Evolutionary conservation across 768 basidiomycete genomes (phyloP).

Genomic region (Pulveroboletus ravenelii): DNA sequence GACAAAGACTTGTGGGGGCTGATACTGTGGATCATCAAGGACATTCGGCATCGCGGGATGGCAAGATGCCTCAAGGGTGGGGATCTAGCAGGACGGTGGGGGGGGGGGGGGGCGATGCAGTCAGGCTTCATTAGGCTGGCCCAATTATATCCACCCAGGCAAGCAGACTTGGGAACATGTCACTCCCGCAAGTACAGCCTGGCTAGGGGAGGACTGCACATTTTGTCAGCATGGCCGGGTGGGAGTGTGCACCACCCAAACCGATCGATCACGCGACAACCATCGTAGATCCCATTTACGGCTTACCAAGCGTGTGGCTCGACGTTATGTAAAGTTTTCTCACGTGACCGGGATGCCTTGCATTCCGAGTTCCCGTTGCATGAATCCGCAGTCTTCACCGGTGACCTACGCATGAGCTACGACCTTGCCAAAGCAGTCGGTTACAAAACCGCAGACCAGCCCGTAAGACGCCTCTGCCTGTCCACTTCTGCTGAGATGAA

Average conservation of each 20-base stretch:
- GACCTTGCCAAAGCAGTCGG: slow-evolving; percentile 70
- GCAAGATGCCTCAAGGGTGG: background rate
- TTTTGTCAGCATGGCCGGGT: too few species aligned
- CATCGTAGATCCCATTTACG: too few species aligned
- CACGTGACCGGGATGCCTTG: background rate
- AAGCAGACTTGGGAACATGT: too few species aligned
- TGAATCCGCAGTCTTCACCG: background rate
- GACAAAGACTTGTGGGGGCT: slow-evolving; percentile 12
- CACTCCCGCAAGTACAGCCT: too few species aligned
- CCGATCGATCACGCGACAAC: too few species aligned
- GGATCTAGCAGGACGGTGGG: background rate
- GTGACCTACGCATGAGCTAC: slow-evolving; percentile 33
- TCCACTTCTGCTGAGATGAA: background rate
- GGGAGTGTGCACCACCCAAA: too few species aligned
- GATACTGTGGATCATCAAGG: slow-evolving; percentile 7
- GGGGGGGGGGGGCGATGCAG: background rate
- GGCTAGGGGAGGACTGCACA: too few species aligned
- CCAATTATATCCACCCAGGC: slow-evolving; percentile 2
- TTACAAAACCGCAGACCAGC: slow-evolving; percentile 43
- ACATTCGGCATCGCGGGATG: slow-evolving; percentile 13
- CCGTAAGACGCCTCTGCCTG: slow-evolving; percentile 37
- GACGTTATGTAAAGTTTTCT: background rate
- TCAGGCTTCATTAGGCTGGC: background rate
- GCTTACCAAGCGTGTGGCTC: too few species aligned
- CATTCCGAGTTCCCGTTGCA: background rate